phyloP scores from a whole-genome alignment of 2,329 filamentous ascomycete species.

The Fusarium sp. region DNA sequence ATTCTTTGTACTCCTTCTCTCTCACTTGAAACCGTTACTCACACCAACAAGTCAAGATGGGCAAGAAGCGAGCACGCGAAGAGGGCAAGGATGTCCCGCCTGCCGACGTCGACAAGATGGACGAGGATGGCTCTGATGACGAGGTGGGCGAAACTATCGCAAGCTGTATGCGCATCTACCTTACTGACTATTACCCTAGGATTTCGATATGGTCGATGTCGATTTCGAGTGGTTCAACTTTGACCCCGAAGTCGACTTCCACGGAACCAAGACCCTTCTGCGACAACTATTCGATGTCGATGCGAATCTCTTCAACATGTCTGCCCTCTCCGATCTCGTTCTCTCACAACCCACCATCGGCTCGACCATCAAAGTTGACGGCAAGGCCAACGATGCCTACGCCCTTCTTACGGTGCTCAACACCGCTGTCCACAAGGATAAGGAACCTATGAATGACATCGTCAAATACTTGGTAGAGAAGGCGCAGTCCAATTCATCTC shows the following conservation, averaged over 20 bases:
- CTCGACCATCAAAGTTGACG: conserved; percentile 97
- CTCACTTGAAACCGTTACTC: neutral
- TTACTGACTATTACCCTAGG: conserved; percentile 64
- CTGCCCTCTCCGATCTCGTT: conserved; percentile 87
- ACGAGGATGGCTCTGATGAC: conserved; percentile 68
- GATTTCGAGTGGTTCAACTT: conserved; percentile 99
- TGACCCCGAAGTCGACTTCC: conserved; percentile 89
- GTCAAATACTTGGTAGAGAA: conserved; percentile 78
- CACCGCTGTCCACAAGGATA: conserved; percentile 82
- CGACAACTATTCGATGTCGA: conserved; percentile 95
- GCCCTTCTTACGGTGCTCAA: conserved; percentile 93
- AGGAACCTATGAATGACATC: conserved; percentile 79
- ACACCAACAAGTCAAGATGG: conserved; percentile 56
- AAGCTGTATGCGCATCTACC: conserved; percentile 12
- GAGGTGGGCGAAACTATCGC: conserved; percentile 60
- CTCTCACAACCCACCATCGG: conserved; percentile 89
- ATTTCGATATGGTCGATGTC: conserved; percentile 92
- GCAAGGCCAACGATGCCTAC: conserved; percentile 92
- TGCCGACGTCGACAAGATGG: conserved; percentile 64
- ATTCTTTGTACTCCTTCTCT: neutral
- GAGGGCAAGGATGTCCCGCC: conserved; percentile 60
- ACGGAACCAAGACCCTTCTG: conserved; percentile 90
- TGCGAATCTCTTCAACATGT: conserved; percentile 87
- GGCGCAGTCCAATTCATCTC: conserved; percentile 66
- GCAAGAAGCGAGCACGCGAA: conserved; percentile 67